These are phyloP conservation scores for Kitagawia praeruptora DNA, from an alignment of 129 eudicot species.

Conservation along the genomic window DNA sequence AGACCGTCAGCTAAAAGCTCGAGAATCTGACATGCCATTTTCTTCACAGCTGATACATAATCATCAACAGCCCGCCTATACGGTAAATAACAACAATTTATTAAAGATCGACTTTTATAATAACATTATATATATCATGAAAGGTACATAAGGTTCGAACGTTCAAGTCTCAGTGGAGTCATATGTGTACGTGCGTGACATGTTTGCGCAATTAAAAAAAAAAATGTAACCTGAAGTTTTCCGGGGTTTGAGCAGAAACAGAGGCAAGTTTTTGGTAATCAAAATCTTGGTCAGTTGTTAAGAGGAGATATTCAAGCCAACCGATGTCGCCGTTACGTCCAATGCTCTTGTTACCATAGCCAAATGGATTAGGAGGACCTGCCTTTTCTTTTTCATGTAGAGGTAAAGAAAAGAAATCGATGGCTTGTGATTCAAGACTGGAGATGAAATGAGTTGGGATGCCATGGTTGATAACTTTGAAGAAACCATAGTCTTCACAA, in stretches of 20 bases:
- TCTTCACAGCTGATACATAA: constrained; percentile 54
- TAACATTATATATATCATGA: background rate
- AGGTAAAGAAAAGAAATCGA: constrained; percentile 58
- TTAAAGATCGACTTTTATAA: background rate
- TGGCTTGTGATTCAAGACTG: constrained; percentile 54
- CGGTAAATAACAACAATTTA: background rate
- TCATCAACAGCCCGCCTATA: constrained; percentile 41
- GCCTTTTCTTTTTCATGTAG: constrained; percentile 43
- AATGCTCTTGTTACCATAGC: constrained; percentile 69
- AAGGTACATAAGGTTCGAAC: background rate
- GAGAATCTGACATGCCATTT: constrained; percentile 72
- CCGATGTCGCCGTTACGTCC: constrained; percentile 72
- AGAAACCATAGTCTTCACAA: constrained; percentile 74
- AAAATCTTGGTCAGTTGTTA: constrained; percentile 39
- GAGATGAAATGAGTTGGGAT: constrained; percentile 41
- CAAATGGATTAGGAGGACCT: constrained; percentile 65
- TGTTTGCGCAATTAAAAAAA: background rate
- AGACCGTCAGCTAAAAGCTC: constrained; percentile 73
- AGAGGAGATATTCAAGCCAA: constrained; percentile 76
- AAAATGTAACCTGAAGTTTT: constrained; percentile 41
- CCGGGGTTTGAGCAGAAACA: constrained; percentile 39
- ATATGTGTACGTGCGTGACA: background rate
- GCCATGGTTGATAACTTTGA: constrained; percentile 70
- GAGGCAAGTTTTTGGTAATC: constrained; percentile 31
- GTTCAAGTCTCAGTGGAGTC: background rate